phyloP scores from a whole-genome alignment of 1,284 basidiomycete species.

The Laetiporus sulphureus region DNA sequence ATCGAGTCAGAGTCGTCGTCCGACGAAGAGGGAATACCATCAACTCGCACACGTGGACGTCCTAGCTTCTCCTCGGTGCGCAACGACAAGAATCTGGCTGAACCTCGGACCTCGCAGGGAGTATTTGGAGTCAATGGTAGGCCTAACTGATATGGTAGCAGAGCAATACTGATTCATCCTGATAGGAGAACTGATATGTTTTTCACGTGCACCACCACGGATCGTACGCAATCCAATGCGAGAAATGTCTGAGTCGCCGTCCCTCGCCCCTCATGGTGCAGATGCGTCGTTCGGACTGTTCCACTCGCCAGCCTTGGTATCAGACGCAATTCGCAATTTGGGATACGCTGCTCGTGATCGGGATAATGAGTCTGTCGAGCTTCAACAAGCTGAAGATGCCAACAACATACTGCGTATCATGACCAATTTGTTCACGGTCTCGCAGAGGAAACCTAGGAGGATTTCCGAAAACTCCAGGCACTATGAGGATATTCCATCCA shows the following conservation, averaged over 20 bases:
- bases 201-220: constrained; percentile 75
- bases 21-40: constrained; percentile 30
- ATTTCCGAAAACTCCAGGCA: constrained; percentile 29
- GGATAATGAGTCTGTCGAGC: constrained; percentile 28
- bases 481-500: constrained; percentile 27
- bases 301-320: constrained; percentile 57
- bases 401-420: constrained; percentile 61
- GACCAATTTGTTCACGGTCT: constrained; percentile 64
- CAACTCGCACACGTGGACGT: constrained; percentile 37
- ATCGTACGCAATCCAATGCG: constrained; percentile 52
- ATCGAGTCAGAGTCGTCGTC: constrained; percentile 52
- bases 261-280: constrained; percentile 24
- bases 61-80: constrained; percentile 47
- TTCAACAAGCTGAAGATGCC: constrained; percentile 37
- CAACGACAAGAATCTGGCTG: constrained; percentile 69
- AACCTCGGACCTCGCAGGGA: constrained; percentile 76
- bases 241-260: constrained; percentile 43
- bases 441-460: constrained; percentile 38
- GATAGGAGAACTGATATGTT: constrained; percentile 77
- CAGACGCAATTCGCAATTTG: constrained; percentile 63
- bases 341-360: constrained; percentile 52
- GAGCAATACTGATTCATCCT: not conserved
- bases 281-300: constrained; percentile 38
- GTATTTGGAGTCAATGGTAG: constrained; percentile 83
- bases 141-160: constrained; percentile 7